Evolutionary conservation across 139 green algal genomes (phyloP).

Genomic region (Nannochloris sp.): DNA sequence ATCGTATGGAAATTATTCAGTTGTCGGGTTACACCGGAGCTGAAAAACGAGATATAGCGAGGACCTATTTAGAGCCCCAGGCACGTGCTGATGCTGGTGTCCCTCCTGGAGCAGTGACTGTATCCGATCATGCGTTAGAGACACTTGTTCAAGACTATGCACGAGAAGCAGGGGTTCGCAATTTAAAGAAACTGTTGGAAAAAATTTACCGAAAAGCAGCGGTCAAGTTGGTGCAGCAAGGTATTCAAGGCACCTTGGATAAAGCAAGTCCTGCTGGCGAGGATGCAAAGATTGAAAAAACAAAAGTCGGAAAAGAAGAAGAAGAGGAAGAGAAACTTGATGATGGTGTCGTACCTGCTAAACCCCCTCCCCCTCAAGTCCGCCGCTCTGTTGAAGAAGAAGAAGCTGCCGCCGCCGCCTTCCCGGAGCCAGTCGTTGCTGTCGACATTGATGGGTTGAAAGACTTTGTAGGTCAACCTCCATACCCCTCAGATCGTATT

Average conservation of each 20-base stretch:
- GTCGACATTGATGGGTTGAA: slow-evolving; percentile 55
- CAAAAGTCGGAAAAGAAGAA: neutral
- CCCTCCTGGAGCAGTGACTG: slow-evolving; percentile 35
- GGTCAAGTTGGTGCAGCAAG: slow-evolving; percentile 54
- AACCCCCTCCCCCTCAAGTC: neutral
- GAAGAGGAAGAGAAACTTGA: neutral
- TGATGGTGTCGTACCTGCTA: slow-evolving; percentile 6
- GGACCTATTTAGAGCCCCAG: slow-evolving; percentile 83
- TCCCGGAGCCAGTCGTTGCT: slow-evolving; percentile 42
- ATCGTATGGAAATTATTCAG: slow-evolving; percentile 91
- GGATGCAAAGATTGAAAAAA: neutral
- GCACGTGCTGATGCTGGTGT: slow-evolving; percentile 64
- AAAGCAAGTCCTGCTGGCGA: neutral
- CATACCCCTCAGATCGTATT: slow-evolving; percentile 79
- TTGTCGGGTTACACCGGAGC: slow-evolving; percentile 84
- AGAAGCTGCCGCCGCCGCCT: neutral
- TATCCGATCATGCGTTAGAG: slow-evolving; percentile 72
- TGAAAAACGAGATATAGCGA: slow-evolving; percentile 91
- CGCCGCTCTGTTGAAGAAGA: neutral
- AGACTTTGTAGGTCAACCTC: slow-evolving; percentile 84
- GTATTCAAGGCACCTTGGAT: neutral
- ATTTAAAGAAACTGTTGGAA: slow-evolving; percentile 96
- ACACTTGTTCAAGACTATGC: slow-evolving; percentile 82
- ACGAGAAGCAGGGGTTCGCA: slow-evolving; percentile 89
- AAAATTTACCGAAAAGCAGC: slow-evolving; percentile 93